Evolutionary conservation across 805 yeast species (phyloP), one percentile per base, ranked within the genome.

Genomic region (Wickerhamiella sergipiensis): DNA sequence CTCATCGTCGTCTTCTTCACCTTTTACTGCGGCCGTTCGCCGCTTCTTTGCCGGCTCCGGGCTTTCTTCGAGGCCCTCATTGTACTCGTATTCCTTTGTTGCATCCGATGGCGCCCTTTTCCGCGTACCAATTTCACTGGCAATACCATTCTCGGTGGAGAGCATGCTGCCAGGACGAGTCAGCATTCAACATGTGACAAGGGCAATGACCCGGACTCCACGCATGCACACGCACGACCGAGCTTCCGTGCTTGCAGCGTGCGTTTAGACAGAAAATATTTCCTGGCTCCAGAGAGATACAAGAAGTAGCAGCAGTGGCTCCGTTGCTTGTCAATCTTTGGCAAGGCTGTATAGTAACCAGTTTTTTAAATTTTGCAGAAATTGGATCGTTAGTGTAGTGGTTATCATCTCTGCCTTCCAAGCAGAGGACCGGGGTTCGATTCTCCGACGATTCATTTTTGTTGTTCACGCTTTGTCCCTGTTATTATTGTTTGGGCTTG

Each of bases 361-460:
- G 19, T 36, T 36, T 9, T 17, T 18, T n/a, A 15, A 36, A n/a
- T 36, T 36, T 36, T 36, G 3, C 40, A 36, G 19, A 36, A 36
- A 36, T n/a, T 13, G 87, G 86, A 83, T 78, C 83, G 81, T 81
- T 83, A 80, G 90, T 83, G 86, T 82, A 83, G 85, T 80, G 89
- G 90, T 79, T 80, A 83, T 79, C 85, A 83, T 82, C 73, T 79
- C 78, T 79, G 87, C 88, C 88, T 83, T 83, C 89, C 89, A 83
- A 83, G 89, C 87, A 79, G 79, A 82, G 73, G 89, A 79, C 86
- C 81, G 77, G 89, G 88, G 90, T 83, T 83, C 90, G 88, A 83
- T 39, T 46, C 49, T 26, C 49, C 44, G 44, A 39, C 49, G 44
- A 39, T 38, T 38, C 49, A 46, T 38, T 3, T 40, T 40, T 40